A percentile compares a stretch with the other conserved stretches of the same genome.
These are phyloP conservation scores for Penicillium paxilli DNA, from an alignment of 495 filamentous ascomycete species.

Conservation along the genomic window DNA sequence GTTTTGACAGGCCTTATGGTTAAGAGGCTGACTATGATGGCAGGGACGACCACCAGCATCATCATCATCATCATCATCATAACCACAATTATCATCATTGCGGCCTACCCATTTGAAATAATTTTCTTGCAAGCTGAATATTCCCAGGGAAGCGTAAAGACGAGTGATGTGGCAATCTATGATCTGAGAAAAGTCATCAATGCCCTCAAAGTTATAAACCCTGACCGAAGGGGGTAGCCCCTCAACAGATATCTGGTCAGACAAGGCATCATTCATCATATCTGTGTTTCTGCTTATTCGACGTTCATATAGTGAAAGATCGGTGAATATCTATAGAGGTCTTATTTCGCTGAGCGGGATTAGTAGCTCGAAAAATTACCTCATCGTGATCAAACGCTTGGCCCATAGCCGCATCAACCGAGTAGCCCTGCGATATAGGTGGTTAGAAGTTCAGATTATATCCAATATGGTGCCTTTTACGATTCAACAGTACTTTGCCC, in stretches of 20 bases:
- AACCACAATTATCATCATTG: not conserved
- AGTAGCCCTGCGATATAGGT: not conserved
- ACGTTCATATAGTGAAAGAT: not conserved
- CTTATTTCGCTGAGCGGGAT: not conserved
- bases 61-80: not conserved
- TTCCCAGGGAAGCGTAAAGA: not conserved
- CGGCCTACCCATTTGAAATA: not conserved
- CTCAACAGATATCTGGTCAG: not conserved
- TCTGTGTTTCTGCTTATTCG: not conserved
- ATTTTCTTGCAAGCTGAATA: not conserved
- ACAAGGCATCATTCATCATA: not conserved
- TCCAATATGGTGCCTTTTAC: too few relatives aligned
- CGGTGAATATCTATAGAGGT: not conserved
- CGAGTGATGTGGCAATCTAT: constrained; percentile 2
- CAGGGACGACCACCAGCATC: not conserved
- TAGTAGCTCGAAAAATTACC: not conserved
- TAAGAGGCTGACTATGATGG: not conserved
- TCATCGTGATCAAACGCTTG: not conserved
- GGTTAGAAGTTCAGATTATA: too few relatives aligned
- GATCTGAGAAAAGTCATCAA: constrained; percentile 2
- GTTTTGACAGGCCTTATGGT: not conserved
- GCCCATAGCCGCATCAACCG: not conserved
- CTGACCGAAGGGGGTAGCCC: constrained; percentile 5
- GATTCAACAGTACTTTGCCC: too few relatives aligned
- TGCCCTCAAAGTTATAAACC: constrained; percentile 1